phyloP scores from a whole-genome alignment of 768 basidiomycete genomes.

The Multifurca ochricompacta region DNA sequence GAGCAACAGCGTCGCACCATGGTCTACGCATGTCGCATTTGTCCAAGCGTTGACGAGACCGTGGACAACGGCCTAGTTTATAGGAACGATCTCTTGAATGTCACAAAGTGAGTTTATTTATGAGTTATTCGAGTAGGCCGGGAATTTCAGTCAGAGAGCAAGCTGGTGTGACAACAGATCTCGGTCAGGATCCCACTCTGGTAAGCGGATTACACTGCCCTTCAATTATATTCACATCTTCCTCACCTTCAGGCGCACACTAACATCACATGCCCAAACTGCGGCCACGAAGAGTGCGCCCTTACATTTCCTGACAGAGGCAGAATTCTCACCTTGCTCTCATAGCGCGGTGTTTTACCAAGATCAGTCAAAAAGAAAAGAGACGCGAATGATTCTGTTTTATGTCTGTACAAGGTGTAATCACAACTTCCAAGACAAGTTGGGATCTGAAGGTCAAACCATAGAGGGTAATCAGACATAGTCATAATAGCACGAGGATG shows the following conservation, averaged over 20 bases:
- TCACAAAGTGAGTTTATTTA: conserved; percentile 63
- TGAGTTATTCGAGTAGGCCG: conserved; percentile 2
- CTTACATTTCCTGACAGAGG: not conserved
- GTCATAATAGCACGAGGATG: not conserved
- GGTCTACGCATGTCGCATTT: conserved; percentile 90
- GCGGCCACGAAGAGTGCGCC: conserved; percentile 68
- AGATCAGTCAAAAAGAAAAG: conserved; percentile 94
- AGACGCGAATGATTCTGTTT: conserved; percentile 91
- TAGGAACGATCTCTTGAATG: conserved; percentile 84
- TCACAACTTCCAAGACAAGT: conserved; percentile 59
- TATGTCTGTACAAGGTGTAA: conserved; percentile 84
- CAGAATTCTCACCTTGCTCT: not conserved
- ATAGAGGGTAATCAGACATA: conserved; percentile 23
- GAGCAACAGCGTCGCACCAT: conserved; percentile 79
- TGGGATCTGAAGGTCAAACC: conserved; percentile 38
- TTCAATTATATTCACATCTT: not conserved
- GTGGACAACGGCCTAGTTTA: conserved; percentile 88
- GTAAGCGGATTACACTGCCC: conserved; percentile 32
- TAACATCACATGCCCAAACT: conserved; percentile 74
- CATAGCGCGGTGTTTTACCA: conserved; percentile 87
- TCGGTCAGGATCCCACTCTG: conserved; percentile 85
- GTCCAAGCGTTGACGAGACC: conserved; percentile 70
- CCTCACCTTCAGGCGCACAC: conserved; percentile 59
- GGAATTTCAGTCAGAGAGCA: conserved; percentile 58
- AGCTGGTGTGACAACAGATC: conserved; percentile 81